Evolutionary conservation across 2,329 filamentous ascomycete species (phyloP).

Genomic region (Blastomyces percursus): DNA sequence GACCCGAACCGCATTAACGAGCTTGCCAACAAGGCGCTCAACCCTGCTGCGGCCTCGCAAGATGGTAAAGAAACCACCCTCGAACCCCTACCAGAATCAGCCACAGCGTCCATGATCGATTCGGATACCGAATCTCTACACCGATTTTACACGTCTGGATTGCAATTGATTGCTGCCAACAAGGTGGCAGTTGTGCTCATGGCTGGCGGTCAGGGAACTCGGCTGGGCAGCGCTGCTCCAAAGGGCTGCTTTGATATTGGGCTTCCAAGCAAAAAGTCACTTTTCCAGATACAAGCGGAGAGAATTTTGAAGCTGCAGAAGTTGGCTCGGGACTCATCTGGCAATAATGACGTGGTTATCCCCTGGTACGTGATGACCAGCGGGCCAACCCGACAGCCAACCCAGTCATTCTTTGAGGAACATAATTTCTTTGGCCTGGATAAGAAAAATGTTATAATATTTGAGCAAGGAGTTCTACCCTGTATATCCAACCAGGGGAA

Average conservation of each 20-base stretch:
- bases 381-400: slow-evolving; percentile 80
- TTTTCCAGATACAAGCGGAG: slow-evolving; percentile 97
- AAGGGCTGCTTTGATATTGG: slow-evolving; percentile 98
- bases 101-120: slow-evolving; percentile 84
- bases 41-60: slow-evolving; percentile 45
- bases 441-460: slow-evolving; percentile 77
- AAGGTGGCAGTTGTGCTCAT: slow-evolving; percentile 81
- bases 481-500: slow-evolving; percentile 98
- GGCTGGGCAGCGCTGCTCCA: slow-evolving; percentile 84
- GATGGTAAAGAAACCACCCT: slow-evolving; percentile 41
- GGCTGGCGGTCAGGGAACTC: slow-evolving; percentile 93
- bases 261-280: slow-evolving; percentile 79
- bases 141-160: slow-evolving; percentile 66
- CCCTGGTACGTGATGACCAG: slow-evolving; percentile 99
- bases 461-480: slow-evolving; percentile 92
- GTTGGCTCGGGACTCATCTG: slow-evolving; percentile 61
- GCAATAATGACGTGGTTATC: slow-evolving; percentile 52
- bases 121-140: slow-evolving; percentile 66
- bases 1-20: slow-evolving; percentile 80
- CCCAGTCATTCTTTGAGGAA: slow-evolving; percentile 85
- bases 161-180: slow-evolving; percentile 56
- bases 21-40: slow-evolving; percentile 69
- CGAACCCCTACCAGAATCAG: slow-evolving; percentile 77
- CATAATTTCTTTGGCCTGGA: slow-evolving; percentile 84
- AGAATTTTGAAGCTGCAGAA: slow-evolving; percentile 77